Base-by-base conservation (phyloP, 495 filamentous ascomycete genomes). In the Tuber melanosporum region DNA sequence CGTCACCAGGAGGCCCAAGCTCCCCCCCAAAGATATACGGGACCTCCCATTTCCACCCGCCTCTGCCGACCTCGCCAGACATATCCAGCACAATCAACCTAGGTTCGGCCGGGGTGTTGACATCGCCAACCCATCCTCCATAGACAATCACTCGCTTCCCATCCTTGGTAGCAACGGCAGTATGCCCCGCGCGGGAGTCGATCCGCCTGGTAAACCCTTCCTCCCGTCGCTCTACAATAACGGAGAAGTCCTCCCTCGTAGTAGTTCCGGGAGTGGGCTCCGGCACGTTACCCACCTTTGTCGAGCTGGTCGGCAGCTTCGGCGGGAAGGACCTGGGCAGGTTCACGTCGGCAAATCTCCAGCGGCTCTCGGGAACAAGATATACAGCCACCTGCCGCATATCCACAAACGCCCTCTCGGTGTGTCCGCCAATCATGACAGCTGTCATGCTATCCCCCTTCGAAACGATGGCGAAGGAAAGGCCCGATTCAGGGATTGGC, bases 341-440 rank as follows among this genome's bases (percentile, higher is more conserved):
- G 7, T 85, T 85, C 19, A 94, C 89, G 1, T 87, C 86, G 9
- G 94, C 85, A 83, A 95, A 97, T 57, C 87, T 90, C 95, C 95
- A 98, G 75, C 88, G 92, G 78, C 92, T 90, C 79, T 96, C 91
- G 6, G 95, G 95, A 26, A 97, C 86, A 42, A 89, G 93, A 86
- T 94, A 97, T 1, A 98, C 85, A 0, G 95, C 95, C 14, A 95
- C 88, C 76, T 93, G 92, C 46, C 92, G 94, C 92, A 96, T 97
- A 83, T 97, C 97, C 82, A 97, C 89, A 79, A 97, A 98, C 0
- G 93, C 95, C 20, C 86, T 80, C 78, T 89, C 86, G 0, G 94
- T 97, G 83, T 98, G 93, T 0, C 95, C 95, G 19, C 94, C 95
- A 62, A 98, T 85, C 20, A 98, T 85, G 10, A 98, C 89, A 73